Evolutionary conservation across 805 yeast species (phyloP).

Genomic region (Lipomyces orientalis): DNA sequence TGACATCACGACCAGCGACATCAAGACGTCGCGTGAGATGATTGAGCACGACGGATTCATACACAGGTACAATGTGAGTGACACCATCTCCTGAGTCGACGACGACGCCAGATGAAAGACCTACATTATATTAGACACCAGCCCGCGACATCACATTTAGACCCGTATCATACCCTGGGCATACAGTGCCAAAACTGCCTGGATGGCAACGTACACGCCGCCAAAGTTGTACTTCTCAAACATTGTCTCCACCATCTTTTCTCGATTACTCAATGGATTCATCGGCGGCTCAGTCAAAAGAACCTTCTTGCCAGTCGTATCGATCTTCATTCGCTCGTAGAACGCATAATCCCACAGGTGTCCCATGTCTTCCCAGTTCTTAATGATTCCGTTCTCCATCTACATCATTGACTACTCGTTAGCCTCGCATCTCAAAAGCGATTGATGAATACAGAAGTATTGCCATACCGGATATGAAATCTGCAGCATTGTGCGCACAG

Average conservation of each 20-base stretch:
- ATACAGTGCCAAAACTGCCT: conserved; percentile 96
- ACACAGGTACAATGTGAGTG: conserved; percentile 97
- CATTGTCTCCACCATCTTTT: conserved; percentile 89
- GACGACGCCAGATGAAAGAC: conserved; percentile 90
- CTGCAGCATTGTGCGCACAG: conserved; percentile 86
- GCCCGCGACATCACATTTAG: neutral
- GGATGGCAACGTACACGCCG: conserved; percentile 94
- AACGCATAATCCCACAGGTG: conserved; percentile 98
- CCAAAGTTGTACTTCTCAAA: conserved; percentile 89
- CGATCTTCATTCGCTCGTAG: conserved; percentile 83
- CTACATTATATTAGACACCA: conserved; percentile 1
- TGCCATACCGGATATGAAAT: conserved; percentile 74
- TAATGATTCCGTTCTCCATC: conserved; percentile 97
- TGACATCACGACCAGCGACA: conserved; percentile 98
- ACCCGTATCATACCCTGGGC: conserved; percentile 71
- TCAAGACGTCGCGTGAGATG: conserved; percentile 91
- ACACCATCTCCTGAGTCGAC: conserved; percentile 99
- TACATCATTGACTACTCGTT: neutral
- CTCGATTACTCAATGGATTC: conserved; percentile 92
- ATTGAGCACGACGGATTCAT: conserved; percentile 94
- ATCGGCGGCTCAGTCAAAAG: conserved; percentile 96
- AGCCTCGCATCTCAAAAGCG: neutral
- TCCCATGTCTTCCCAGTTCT: conserved; percentile 99
- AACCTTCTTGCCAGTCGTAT: conserved; percentile 75
- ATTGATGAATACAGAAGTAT: neutral